A percentile compares a stretch with the other conserved stretches of the same genome.
Evolutionary conservation across 768 basidiomycete genomes (phyloP).

Genomic region (Mycena galopus): DNA sequence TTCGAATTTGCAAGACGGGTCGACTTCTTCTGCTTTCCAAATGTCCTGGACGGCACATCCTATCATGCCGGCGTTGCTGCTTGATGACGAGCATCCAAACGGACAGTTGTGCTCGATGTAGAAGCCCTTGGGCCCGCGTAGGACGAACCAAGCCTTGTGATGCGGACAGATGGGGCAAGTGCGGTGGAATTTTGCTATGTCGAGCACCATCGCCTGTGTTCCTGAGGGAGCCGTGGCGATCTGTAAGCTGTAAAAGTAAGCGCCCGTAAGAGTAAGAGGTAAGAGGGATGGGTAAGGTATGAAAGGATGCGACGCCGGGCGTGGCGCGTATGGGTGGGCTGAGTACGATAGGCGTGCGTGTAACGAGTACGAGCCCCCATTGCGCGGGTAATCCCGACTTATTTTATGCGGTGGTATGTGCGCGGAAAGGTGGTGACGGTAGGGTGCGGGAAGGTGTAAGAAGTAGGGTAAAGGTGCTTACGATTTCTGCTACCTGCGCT

Average conservation of each 20-base stretch:
- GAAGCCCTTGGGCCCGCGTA: not conserved
- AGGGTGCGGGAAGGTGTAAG: too few relatives aligned
- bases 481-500: constrained; percentile 30
- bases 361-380: too few relatives aligned
- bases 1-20: not conserved
- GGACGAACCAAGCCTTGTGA: not conserved
- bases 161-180: not conserved
- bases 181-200: not conserved
- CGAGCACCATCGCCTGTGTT: not conserved
- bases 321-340: too few relatives aligned
- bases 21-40: not conserved
- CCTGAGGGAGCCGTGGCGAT: not conserved
- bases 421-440: too few relatives aligned
- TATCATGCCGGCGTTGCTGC: not conserved
- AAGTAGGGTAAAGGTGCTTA: constrained; percentile 21
- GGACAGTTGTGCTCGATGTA: not conserved
- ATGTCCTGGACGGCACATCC: not conserved
- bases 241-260: not conserved
- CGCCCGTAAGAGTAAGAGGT: not conserved
- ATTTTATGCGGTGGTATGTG: too few relatives aligned
- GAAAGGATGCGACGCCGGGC: not conserved
- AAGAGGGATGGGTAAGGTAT: not conserved
- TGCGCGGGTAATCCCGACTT: too few relatives aligned
- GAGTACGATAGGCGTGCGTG: too few relatives aligned
- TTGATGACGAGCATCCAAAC: not conserved